Conservation (phyloP, 495 filamentous ascomycete species). For the Talaromyces ruber region DNA sequence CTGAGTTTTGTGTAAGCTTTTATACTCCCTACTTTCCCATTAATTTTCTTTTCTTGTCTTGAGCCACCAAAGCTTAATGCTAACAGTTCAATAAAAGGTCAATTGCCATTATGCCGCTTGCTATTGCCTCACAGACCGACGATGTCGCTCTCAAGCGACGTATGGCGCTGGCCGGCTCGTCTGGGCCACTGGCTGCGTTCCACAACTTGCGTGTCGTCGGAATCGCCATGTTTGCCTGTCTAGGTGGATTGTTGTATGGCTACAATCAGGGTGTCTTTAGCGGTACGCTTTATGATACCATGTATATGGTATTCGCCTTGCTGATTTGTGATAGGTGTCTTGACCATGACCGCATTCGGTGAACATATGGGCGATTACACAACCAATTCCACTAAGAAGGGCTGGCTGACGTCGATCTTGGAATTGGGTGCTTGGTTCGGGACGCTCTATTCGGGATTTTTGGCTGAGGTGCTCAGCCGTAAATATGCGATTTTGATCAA, state of each 20-base stretch:
- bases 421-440: slow-evolving; percentile 75
- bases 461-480: slow-evolving; percentile 62
- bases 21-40: background rate
- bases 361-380: slow-evolving; percentile 54
- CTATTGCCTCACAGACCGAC: slow-evolving; percentile 17
- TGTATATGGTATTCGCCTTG: background rate
- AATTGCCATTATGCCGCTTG: background rate
- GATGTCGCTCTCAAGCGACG: slow-evolving; percentile 58
- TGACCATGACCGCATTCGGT: slow-evolving; percentile 11
- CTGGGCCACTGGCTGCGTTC: slow-evolving; percentile 55
- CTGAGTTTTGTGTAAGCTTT: background rate
- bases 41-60: background rate
- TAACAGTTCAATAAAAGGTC: background rate
- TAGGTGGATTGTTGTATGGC: slow-evolving; percentile 52
- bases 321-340: slow-evolving; percentile 8
- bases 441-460: slow-evolving; percentile 58
- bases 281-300: slow-evolving; percentile 56
- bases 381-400: slow-evolving; percentile 51
- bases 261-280: slow-evolving; percentile 76
- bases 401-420: slow-evolving; percentile 67
- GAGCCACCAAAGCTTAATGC: background rate
- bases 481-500: slow-evolving; percentile 65
- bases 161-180: slow-evolving; percentile 52
- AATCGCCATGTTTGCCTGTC: slow-evolving; percentile 66
- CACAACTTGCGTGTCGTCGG: slow-evolving; percentile 65